phyloP scores from a whole-genome alignment of 108 stramenopile genomes.

The Pseudonitzschia multistriata region DNA sequence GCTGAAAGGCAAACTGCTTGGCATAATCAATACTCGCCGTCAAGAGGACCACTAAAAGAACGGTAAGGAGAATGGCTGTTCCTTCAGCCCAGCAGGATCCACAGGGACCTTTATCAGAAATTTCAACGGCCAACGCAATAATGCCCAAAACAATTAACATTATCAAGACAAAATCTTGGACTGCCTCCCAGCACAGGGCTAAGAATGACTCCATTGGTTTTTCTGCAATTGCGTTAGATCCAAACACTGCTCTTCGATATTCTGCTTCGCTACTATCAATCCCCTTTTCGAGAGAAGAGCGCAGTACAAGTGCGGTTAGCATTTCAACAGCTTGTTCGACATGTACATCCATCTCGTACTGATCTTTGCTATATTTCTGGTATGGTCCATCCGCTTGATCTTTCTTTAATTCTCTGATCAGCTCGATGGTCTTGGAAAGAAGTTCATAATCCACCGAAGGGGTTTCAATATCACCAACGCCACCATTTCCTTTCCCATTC shows the following conservation, averaged over 20 bases:
- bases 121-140: slow-evolving; percentile 79
- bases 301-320: slow-evolving; percentile 58
- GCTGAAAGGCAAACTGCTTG: slow-evolving; percentile 93
- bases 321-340: slow-evolving; percentile 71
- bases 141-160: slow-evolving; percentile 90
- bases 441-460: slow-evolving; percentile 27
- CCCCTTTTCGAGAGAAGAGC: slow-evolving; percentile 65
- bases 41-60: slow-evolving; percentile 87
- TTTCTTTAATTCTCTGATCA: slow-evolving; percentile 48
- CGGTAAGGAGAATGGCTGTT: slow-evolving; percentile 87
- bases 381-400: slow-evolving; percentile 29
- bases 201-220: slow-evolving; percentile 77
- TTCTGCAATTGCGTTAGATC: slow-evolving; percentile 68
- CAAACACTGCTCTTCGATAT: slow-evolving; percentile 62
- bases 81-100: slow-evolving; percentile 92
- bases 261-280: slow-evolving; percentile 63
- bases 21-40: slow-evolving; percentile 92
- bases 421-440: slow-evolving; percentile 29
- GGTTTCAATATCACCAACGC: slow-evolving; percentile 43
- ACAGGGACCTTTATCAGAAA: slow-evolving; percentile 39
- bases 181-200: slow-evolving; percentile 86
- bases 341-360: slow-evolving; percentile 41
- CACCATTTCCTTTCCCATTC: slow-evolving; percentile 19
- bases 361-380: slow-evolving; percentile 38
- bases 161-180: slow-evolving; percentile 90